Base-by-base conservation (phyloP, 2,329 filamentous ascomycete species). In the Madurella fahalii region DNA sequence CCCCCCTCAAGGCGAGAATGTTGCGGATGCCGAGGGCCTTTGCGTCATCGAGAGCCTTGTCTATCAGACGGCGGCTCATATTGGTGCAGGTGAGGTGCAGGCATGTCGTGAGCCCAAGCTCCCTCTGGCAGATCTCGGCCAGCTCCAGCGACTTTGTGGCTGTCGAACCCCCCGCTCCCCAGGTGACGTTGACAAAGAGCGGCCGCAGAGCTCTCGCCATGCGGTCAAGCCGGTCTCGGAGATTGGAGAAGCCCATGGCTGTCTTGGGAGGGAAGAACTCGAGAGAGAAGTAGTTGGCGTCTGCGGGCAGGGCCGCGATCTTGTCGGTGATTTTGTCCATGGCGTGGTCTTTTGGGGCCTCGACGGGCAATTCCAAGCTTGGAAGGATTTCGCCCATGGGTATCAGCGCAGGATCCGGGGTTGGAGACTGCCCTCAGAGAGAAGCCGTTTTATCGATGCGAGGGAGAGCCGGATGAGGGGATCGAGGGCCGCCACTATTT, bases 221-320 rank as follows among this genome's bases (percentile, higher is more conserved):
- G 69, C 94, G 90, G 70, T 95, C 89, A 56, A 99, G 84, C 68
- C 94, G 91, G 61, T 89, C 89, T 69, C 93, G 89, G 52, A 99
- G 84, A 71, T 99, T 99, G 59, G 90, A 87, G 66, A 94, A 95
- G 61, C 94, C 94, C 85, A 95, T 96, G 58, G 87, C 81, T 45
- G 94, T 99, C 78, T 97, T 99, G 60, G 94, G 94, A 63, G 94
- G 94, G 76, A 99, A 99, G 83, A 99, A 99, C 76, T 99, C 94
- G 73, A 97, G 86, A 46, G 94, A 97, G 74, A 96, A 95, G 78
- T 94, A 97, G 69, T 82, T 85, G 61, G 83, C 82, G 72, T 89
- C 84, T 61, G 86, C 82, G 71, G 90, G 89, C 75, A 99, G 76
- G 58, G 90, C 89, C 74, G 89, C 89, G 69, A 97, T 93, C 79